Percentiles rank a stretch among this genome's conserved stretches.
Conservation (phyloP, 495 filamentous ascomycete genomes). For the Jackrogersella minutella region DNA sequence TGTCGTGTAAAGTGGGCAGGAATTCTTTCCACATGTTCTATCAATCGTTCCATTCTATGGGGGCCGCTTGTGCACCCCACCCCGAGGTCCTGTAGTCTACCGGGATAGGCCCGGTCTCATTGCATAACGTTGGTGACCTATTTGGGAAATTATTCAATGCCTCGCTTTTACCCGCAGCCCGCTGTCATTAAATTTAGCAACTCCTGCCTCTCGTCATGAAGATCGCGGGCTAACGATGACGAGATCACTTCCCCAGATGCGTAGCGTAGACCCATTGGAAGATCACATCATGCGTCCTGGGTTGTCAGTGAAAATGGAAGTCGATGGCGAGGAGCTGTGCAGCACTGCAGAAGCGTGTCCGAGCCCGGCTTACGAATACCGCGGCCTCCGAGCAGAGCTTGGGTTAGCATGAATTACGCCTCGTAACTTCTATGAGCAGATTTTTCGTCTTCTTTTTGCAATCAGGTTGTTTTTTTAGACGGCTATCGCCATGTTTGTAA, state of each 20-base stretch:
- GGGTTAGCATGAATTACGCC: slow-evolving; percentile 8
- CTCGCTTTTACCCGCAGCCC: slow-evolving; percentile 48
- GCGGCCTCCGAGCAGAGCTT: background rate
- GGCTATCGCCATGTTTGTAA: slow-evolving; percentile 11
- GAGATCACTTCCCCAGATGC: slow-evolving; percentile 45
- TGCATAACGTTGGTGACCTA: slow-evolving; percentile 52
- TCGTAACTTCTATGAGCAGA: slow-evolving; percentile 22
- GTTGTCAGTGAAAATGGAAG: slow-evolving; percentile 19
- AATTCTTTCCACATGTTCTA: slow-evolving; percentile 52
- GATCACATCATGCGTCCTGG: slow-evolving; percentile 34
- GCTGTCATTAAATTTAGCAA: slow-evolving; percentile 47
- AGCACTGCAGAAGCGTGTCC: background rate
- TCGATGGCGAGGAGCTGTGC: background rate
- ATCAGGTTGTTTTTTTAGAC: slow-evolving; percentile 4
- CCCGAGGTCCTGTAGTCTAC: slow-evolving; percentile 23
- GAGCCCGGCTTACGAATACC: slow-evolving; percentile 6
- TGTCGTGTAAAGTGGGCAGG: slow-evolving; percentile 32
- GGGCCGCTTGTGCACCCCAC: slow-evolving; percentile 28
- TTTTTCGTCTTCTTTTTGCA: background rate
- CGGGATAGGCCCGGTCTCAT: slow-evolving; percentile 34
- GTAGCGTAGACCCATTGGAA: slow-evolving; percentile 33
- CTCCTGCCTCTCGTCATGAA: slow-evolving; percentile 51
- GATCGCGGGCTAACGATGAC: slow-evolving; percentile 54
- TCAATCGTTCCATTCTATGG: slow-evolving; percentile 49
- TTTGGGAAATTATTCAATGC: slow-evolving; percentile 58